These are phyloP conservation scores for Rhazya stricta DNA, from an alignment of 257 asterid species.

Conservation along the genomic window DNA sequence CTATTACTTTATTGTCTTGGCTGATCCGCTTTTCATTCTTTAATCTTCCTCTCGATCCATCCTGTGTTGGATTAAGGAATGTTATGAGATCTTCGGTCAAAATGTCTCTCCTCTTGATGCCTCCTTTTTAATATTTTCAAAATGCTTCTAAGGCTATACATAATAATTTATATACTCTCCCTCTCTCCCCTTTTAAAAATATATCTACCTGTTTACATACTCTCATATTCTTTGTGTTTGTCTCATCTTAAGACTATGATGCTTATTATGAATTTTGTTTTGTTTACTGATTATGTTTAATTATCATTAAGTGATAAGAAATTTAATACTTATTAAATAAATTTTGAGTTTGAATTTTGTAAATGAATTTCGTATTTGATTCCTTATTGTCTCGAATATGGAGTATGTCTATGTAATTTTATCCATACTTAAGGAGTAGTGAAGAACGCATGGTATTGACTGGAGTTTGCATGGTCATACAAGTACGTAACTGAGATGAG, in stretches of 20 bases:
- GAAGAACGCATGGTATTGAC: not conserved
- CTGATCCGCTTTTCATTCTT: not conserved
- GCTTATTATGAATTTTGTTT: not conserved
- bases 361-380: no score
- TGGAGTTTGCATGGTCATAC: not conserved
- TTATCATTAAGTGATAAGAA: no score
- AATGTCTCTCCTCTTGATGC: conserved; percentile 19
- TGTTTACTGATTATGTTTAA: no score
- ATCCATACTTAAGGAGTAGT: no score
- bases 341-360: no score
- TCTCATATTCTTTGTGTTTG: conserved; percentile 43
- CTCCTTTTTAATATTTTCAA: conserved; percentile 26
- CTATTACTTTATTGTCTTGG: conserved; percentile 14
- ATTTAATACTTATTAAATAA: no score
- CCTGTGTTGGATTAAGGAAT: conserved; percentile 29
- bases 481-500: not conserved
- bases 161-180: no score
- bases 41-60: conserved; percentile 11
- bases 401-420: no score
- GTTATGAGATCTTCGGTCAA: conserved; percentile 33
- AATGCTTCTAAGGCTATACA: conserved; percentile 20
- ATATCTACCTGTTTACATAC: conserved; percentile 12
- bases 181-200: not conserved
- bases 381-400: no score
- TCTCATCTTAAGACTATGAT: conserved; percentile 23